Conservation (phyloP, 2,329 filamentous ascomycete species). For the Coniochaeta pulveracea region DNA sequence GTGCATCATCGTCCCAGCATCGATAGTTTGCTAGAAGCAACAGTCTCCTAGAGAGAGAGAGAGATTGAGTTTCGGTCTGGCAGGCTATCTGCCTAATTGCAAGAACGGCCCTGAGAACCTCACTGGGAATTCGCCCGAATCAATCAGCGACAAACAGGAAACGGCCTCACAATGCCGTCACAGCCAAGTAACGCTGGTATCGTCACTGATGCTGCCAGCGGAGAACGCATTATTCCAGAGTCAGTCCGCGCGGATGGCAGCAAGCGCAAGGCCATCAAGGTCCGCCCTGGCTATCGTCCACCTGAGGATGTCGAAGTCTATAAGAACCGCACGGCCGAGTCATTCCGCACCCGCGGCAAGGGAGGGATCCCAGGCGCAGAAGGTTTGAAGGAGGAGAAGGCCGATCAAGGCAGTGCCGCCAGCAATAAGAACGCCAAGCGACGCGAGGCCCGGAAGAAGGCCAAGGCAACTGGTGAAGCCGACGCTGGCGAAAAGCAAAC, state of each 20-base stretch:
- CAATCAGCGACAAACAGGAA: no score
- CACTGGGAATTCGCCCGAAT: no score
- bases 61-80: no score
- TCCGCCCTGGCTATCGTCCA: conserved; percentile 85
- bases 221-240: conserved; percentile 80
- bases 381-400: conserved; percentile 37
- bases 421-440: conserved; percentile 83
- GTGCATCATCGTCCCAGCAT: no score
- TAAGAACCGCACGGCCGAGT: conserved; percentile 82
- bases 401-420: conserved; percentile 29
- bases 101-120: no score
- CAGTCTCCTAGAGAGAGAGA: no score
- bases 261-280: conserved; percentile 87
- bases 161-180: conserved; percentile 32
- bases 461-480: conserved; percentile 35
- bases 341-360: conserved; percentile 64
- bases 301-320: conserved; percentile 95
- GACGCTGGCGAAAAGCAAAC: conserved; percentile 20
- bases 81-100: no score
- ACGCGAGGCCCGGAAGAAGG: conserved; percentile 43
- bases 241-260: conserved; percentile 81
- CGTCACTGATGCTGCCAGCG: conserved; percentile 62
- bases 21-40: no score
- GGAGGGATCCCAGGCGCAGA: conserved; percentile 68
- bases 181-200: conserved; percentile 57